Evolutionary conservation across 208 protist genomes (phyloP), one percentile per base, ranked within the genome.

Genomic region (Hexamita inflata): DNA sequence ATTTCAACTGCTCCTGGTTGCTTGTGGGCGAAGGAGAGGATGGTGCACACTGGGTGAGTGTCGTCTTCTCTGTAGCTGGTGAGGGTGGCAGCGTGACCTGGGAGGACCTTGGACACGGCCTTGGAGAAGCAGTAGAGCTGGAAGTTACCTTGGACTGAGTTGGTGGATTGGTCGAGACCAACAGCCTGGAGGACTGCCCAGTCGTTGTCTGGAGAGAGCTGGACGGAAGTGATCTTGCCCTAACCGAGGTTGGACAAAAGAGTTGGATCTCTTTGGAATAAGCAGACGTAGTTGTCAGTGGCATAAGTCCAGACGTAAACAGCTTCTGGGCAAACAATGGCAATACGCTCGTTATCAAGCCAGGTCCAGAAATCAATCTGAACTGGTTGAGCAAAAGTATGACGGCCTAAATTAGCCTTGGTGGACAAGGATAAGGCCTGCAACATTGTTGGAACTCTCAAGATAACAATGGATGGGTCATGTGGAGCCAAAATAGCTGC

Each of bases 71-170:
- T 82, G 75, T 86, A 91, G 39, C 83, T 59, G 15, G 76, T 58
- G 77, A 98, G 98, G 40, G 86, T 85, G 53, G 88, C 89, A n/a
- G 92, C 88, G 76, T 97, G 93, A 38, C 93, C 95, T 70, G 96
- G 92, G 45, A 98, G 86, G 2, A 90, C 82, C 76, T 95, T 92
- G 70, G 84, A 90, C 58, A 89, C 88, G 60, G 85, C 83, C 77
- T 94, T 94, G 74, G 96, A 92, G 9, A 94, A 88, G 34, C 90
- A 95, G 87, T 94, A 96, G 13, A 98, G 85, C 77, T 97, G 91
- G 78, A 95, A 90, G 68, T 88, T 86, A 38, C 95, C 94, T 26
- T 73, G 66, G 32, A 82, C 73, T 49, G 58, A 65, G 40, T 82
- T 59, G 62, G 74, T 74, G 2, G 39, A 39, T 59, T 68, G 61